A percentile compares a stretch with the other conserved stretches of the same genome.
phyloP scores from a whole-genome alignment of 2,329 filamentous ascomycete species.

The Lecanicillium sp. region DNA sequence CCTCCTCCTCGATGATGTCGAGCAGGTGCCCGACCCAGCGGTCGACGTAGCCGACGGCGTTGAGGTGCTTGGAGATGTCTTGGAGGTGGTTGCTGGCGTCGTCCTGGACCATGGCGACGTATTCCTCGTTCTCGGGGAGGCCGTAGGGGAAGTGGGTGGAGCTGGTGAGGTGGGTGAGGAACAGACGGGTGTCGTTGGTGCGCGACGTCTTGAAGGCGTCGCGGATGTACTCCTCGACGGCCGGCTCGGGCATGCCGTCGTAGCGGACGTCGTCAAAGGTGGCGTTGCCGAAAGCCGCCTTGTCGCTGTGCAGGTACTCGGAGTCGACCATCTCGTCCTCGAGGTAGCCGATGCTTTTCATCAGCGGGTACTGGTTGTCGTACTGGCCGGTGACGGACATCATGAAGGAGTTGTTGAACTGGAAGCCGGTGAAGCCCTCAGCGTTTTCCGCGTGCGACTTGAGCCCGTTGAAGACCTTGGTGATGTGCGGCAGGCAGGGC shows the following conservation, averaged over 20 bases:
- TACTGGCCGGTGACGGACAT: conserved; percentile 29
- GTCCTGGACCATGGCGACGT: conserved; percentile 20
- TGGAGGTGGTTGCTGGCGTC: conserved; percentile 20
- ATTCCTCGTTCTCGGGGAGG: conserved; percentile 23
- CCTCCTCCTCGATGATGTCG: conserved; percentile 25
- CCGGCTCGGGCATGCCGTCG: conserved; percentile 27
- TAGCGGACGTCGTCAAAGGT: conserved; percentile 28
- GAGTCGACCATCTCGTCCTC: conserved; percentile 22
- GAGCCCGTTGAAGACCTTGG: conserved; percentile 27
- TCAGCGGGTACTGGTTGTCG: conserved; percentile 28
- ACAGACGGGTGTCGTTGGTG: conserved; percentile 26
- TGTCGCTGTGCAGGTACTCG: conserved; percentile 25
- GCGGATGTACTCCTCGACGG: conserved; percentile 28
- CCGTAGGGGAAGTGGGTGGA: conserved; percentile 30
- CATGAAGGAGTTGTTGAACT: conserved; percentile 28
- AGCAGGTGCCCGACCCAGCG: conserved; percentile 28
- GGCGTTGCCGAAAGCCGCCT: conserved; percentile 24
- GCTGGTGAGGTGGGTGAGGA: conserved; percentile 31
- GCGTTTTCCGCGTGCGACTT: conserved; percentile 14
- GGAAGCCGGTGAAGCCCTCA: conserved; percentile 20
- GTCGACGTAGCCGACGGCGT: conserved; percentile 28
- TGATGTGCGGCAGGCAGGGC: conserved; percentile 36
- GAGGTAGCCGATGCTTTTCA: conserved; percentile 26
- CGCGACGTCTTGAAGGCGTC: conserved; percentile 26
- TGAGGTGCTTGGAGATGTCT: conserved; percentile 29